Evolutionary conservation across 176 grass and related monocot species (phyloP).

Genomic region (Cymbopogon citratus): DNA sequence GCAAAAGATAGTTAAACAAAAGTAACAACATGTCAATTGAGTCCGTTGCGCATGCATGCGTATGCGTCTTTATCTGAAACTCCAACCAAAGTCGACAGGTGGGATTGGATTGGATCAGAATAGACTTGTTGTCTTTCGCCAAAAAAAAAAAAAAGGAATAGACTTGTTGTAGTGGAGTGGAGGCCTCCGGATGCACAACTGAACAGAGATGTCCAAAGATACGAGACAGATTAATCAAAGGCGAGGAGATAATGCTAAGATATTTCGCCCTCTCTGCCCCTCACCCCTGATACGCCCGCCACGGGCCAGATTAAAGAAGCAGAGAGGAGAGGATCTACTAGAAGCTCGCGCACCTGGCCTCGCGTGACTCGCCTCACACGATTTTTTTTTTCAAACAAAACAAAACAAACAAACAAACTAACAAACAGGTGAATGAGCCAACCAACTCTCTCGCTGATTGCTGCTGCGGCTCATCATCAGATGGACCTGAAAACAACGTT

Average conservation of each 20-base stretch:
- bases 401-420: no score
- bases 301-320: neutral
- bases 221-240: conserved; percentile 35
- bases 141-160: neutral
- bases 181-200: no score
- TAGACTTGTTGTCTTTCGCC: no score
- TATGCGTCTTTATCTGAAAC: neutral
- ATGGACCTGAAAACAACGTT: conserved; percentile 22
- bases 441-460: neutral
- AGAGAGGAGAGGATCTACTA: conserved; percentile 9
- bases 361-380: conserved; percentile 17
- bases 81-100: neutral
- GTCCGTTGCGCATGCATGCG: neutral
- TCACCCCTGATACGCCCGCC: neutral
- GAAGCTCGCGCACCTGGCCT: conserved; percentile 29
- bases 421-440: conserved; percentile 33
- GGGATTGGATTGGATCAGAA: neutral
- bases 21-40: neutral
- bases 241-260: conserved; percentile 21
- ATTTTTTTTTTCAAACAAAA: neutral
- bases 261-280: neutral
- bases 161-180: neutral
- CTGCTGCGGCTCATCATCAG: neutral
- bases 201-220: conserved; percentile 44
- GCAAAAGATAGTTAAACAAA: neutral